Base-by-base conservation (phyloP, 1,284 basidiomycete species). In the Irpex sp. region DNA sequence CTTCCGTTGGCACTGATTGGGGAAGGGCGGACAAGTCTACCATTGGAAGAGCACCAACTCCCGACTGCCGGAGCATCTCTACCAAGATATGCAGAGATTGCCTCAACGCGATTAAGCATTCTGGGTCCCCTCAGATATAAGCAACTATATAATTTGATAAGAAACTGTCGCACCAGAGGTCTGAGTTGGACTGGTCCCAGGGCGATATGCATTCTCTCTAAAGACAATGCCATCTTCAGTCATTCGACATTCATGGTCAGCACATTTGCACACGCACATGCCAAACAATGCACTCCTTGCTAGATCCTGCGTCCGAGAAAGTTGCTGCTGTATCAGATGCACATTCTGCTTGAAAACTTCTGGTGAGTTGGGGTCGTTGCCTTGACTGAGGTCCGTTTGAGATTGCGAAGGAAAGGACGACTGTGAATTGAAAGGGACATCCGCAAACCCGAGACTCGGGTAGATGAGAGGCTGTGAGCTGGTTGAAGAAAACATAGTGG, bases 331-430 rank as follows among this genome's bases (percentile, higher is more conserved):
- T 0, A 78, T 74, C 19, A 80, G 58, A 56, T 77, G 76, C 6
- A 85, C 73, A 68, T 83, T 85, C 53, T 81, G 78, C 63, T 80
- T 82, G 75, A 87, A 85, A 12, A 77, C 65, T 45, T 80, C 80
- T 1, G 81, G 80, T 21, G 83, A 82, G 66, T 82, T 84, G 7
- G 76, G 78, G 62, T 85, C 84, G 23, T 52, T 18, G 12, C 35
- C 49, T 23, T 23, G 23, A 23, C 23, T 23, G 23, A 23, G 23
- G 19, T 57, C 56, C n/a, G 58, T 36, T 8, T 54, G 56, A 8
- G 58, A 48, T 16, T 58, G 14, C n/a, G 35, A 23, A n/a, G 55
- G 51, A 37, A 21, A 45, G 53, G 49, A 58, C 5, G 51, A 35
- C 35, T 62, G 65, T 4, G 45, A 62, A 10, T 51, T 58, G 54